Evolutionary conservation across 75 land plant species (phyloP).

Genomic region (Cunninghamia lanceolata): DNA sequence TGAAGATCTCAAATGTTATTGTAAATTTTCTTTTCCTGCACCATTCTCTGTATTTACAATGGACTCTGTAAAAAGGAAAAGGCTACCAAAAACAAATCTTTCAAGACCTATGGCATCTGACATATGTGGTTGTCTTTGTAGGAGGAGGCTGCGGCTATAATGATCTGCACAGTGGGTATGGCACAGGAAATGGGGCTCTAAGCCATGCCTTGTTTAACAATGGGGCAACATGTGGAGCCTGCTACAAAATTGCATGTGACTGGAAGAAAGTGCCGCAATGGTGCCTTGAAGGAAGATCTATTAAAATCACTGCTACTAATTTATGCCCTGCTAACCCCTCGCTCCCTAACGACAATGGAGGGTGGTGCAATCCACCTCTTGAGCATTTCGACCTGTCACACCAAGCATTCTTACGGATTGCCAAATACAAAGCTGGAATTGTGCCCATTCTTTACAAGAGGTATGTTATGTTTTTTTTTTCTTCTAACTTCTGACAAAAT

Average conservation of each 20-base stretch:
- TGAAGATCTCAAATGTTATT: too few relatives aligned
- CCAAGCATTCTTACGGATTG: slow-evolving; percentile 11
- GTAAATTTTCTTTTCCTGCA: too few relatives aligned
- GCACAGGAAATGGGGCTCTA: slow-evolving; percentile 23
- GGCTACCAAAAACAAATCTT: too few relatives aligned
- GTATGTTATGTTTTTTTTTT: neutral
- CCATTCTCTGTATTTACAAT: too few relatives aligned
- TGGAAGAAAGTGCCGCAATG: neutral
- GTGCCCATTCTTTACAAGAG: slow-evolving; percentile 14
- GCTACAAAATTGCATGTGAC: slow-evolving; percentile 28
- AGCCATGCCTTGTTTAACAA: slow-evolving; percentile 27
- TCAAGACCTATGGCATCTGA: too few relatives aligned
- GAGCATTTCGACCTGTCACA: slow-evolving; percentile 18
- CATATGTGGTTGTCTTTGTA: neutral
- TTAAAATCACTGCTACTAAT: slow-evolving; percentile 27
- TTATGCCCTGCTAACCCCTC: slow-evolving; percentile 19
- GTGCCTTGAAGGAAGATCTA: slow-evolving; percentile 2
- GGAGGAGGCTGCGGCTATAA: slow-evolving; percentile 38
- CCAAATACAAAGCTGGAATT: slow-evolving; percentile 6
- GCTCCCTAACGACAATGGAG: neutral
- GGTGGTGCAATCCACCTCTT: slow-evolving; percentile 16
- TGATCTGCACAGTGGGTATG: slow-evolving; percentile 25
- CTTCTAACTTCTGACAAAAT: too few relatives aligned
- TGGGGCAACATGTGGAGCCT: slow-evolving; percentile 36
- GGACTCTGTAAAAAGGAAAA: too few relatives aligned